Base-by-base conservation (phyloP, 495 filamentous ascomycete genomes). In the Halenospora varia region DNA sequence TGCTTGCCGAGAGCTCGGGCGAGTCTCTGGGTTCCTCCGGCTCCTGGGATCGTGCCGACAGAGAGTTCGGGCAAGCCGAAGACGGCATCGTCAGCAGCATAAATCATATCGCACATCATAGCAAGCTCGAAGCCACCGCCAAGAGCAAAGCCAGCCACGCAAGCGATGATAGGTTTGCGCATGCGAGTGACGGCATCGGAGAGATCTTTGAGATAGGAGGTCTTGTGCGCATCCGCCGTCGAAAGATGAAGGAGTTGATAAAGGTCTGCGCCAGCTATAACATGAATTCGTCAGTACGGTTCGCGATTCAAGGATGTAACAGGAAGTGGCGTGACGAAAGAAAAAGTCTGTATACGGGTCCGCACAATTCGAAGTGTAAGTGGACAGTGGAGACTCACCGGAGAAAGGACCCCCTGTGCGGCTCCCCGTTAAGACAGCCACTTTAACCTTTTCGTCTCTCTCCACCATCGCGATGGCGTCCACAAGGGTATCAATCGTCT, bases 51-150 rank as follows among this genome's bases (percentile, higher is more conserved):
- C 0, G 66, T 68, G 17, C 73, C 73, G 47, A 76, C 70, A 25
- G 66, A 73, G 51, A 77, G 63, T 55, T 77, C 75, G 0, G 75
- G 75, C 1, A 75, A 65, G 13, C 73, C 73, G 57, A 76, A 76
- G 35, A 26, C 58, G 20, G 72, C 66, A 48, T 66, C 55, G 3
- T 64, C 48, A 2, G 71, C 50, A 3, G 70, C 63, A 44, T 64
- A 71, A 17, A 77, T 74, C 29, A 77, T 68, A 61, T 77, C 75
- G 44, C 71, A 74, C 70, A 51, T 51, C 39, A 57, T 42, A 9
- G 56, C 49, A 6, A 59, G 17, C 25, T 59, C 56, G 44, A 59
- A 59, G 11, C 56, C 56, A 10, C 49, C 45, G 22, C 56, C 56
- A 6, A 59, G 50, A 23, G 56, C 50, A 26, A 59, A 59, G 2